phyloP scores from a whole-genome alignment of 768 basidiomycete species.

The Boletus patriciae region DNA sequence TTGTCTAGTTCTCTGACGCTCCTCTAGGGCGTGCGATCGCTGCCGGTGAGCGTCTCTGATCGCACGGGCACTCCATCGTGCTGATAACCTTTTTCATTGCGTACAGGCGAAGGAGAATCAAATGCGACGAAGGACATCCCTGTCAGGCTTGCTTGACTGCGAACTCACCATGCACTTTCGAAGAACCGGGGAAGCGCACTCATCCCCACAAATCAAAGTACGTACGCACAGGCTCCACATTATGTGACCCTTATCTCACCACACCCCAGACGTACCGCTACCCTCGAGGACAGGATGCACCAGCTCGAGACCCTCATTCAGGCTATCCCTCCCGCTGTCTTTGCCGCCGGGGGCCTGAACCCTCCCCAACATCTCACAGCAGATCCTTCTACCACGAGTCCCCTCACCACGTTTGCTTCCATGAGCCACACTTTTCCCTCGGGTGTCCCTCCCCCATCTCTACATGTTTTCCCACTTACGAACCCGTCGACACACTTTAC shows the following conservation, averaged over 20 bases:
- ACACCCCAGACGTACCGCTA: constrained; percentile 63
- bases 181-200: constrained; percentile 82
- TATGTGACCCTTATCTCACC: constrained; percentile 8
- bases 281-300: constrained; percentile 86
- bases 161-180: constrained; percentile 80
- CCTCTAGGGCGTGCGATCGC: constrained; percentile 80
- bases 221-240: constrained; percentile 29
- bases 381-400: constrained; percentile 33
- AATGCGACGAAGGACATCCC: constrained; percentile 87
- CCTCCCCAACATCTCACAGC: constrained; percentile 37
- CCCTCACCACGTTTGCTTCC: constrained; percentile 41
- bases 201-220: constrained; percentile 90
- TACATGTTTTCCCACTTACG: constrained; percentile 74
- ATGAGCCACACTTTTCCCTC: constrained; percentile 44
- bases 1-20: constrained; percentile 8
- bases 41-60: constrained; percentile 63
- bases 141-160: constrained; percentile 87
- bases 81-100: background rate
- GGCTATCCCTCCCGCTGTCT: constrained; percentile 79
- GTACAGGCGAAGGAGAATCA: constrained; percentile 73
- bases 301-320: constrained; percentile 83
- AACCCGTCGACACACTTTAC: constrained; percentile 81
- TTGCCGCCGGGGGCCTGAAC: constrained; percentile 55
- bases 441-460: constrained; percentile 75
- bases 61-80: background rate